phyloP scores from a whole-genome alignment of 164 flowering plant genomes.

The Nymphaea colorata region DNA sequence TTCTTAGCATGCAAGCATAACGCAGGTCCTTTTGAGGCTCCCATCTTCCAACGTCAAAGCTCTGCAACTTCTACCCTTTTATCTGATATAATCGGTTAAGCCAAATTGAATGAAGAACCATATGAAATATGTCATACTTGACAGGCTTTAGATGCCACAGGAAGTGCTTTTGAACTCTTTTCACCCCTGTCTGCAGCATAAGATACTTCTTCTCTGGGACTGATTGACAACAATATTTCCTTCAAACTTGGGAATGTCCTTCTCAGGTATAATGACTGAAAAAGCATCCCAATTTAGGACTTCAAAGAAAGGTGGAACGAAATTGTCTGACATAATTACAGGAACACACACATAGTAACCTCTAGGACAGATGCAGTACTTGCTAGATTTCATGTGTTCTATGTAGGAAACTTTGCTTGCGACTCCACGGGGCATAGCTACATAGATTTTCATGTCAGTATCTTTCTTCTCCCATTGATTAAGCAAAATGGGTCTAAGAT shows the following conservation, averaged over 20 bases:
- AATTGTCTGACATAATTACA: conserved; percentile 9
- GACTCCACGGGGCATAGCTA: conserved; percentile 1
- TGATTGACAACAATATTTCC: conserved; percentile 6
- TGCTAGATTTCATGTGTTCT: conserved; percentile 5
- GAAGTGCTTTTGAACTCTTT: conserved; percentile 8
- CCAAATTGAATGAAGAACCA: conserved; percentile 11
- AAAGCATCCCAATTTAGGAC: conserved; percentile 7
- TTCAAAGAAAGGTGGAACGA: conserved; percentile 7
- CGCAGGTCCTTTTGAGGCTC: no score
- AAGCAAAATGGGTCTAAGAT: conserved; percentile 1
- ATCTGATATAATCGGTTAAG: conserved; percentile 5
- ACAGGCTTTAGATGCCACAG: conserved; percentile 8
- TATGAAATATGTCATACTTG: conserved; percentile 10
- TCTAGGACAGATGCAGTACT: conserved; percentile 10
- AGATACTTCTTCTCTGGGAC: conserved; percentile 5
- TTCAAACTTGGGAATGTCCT: conserved; percentile 8
- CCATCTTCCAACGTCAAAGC: neutral
- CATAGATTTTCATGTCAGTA: conserved; percentile 8
- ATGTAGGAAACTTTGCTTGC: conserved; percentile 1
- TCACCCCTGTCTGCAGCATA: conserved; percentile 3
- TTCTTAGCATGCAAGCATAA: no score
- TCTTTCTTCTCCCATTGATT: conserved; percentile 9
- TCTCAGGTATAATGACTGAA: conserved; percentile 5
- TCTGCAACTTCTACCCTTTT: neutral
- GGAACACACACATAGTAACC: conserved; percentile 9